Evolutionary conservation across 1,139 yeast species (phyloP), one percentile per base, ranked within the genome.

Genomic region (Taphrina communis): DNA sequence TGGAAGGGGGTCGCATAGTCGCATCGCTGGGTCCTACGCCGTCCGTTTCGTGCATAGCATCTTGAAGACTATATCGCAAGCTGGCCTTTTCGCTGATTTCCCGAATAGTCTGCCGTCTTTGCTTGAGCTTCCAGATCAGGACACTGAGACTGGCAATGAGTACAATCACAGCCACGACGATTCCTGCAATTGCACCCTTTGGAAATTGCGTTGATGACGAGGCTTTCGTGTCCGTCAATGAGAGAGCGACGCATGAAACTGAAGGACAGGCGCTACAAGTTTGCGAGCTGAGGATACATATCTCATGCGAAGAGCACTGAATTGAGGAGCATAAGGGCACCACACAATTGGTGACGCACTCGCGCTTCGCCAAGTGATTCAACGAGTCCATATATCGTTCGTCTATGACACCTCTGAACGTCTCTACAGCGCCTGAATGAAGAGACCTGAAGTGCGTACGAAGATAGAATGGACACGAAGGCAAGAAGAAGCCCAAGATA

Each of bases 171-270:
- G 61, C 61, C 31, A 63, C 36, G 11, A 46, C 55, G 31, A 63
- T 57, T 9, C 67, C 67, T 7, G 61, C 67, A 17, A 63, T 63
- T 38, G 61, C 67, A 14, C 67, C 67, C 17, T 44, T 36, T n/a
- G 61, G 67, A 46, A 63, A 12, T 9, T n/a, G 46, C 1, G 59
- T 9, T 3, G 53, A 11, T 7, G 41, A n/a, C 2, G 42, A 31
- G 21, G 19, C 31, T 14, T 46, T 39, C 39, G 53, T 46, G 48
- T 19, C 46, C 6, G 61, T 46, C 35, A 44, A 14, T 6, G 67
- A 53, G 36, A 63, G 35, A 11, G 61, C 42, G 31, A 57, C 61
- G 52, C 67, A 63, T 36, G 67, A 55, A 12, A 63, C 67, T n/a
- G 59, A 31, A 19, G 67, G 67, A 55, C 67, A 63, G 19, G 60